These are phyloP conservation scores for Pezicula carpinea DNA, from an alignment of 2,329 filamentous ascomycete species.

Conservation along the genomic window DNA sequence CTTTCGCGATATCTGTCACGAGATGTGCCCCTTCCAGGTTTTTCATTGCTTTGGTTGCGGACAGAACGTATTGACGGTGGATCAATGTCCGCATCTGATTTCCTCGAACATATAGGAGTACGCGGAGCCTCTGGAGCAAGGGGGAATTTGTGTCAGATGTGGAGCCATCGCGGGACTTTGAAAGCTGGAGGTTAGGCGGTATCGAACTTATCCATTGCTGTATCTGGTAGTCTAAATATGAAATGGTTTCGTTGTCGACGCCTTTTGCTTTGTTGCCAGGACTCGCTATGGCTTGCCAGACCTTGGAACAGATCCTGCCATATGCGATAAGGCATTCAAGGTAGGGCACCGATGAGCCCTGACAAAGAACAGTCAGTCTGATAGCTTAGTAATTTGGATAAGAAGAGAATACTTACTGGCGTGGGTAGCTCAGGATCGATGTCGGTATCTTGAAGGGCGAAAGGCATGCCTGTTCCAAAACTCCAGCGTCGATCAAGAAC, in stretches of 20 bases:
- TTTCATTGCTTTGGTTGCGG: slow-evolving; percentile 74
- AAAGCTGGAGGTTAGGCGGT: slow-evolving; percentile 58
- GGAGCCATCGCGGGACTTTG: slow-evolving; percentile 33
- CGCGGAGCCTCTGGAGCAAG: slow-evolving; percentile 63
- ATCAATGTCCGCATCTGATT: slow-evolving; percentile 91
- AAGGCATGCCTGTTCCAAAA: slow-evolving; percentile 84
- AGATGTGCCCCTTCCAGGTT: slow-evolving; percentile 70
- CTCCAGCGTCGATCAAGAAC: slow-evolving; percentile 83
- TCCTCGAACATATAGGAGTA: slow-evolving; percentile 79
- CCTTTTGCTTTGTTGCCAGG: slow-evolving; percentile 55
- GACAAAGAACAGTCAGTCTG: slow-evolving; percentile 8
- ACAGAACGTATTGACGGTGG: slow-evolving; percentile 82
- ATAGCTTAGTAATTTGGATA: slow-evolving; percentile 13
- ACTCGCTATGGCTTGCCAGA: slow-evolving; percentile 77
- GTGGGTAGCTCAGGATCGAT: slow-evolving; percentile 76
- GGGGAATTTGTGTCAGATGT: slow-evolving; percentile 32
- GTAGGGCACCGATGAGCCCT: slow-evolving; percentile 48
- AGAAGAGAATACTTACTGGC: slow-evolving; percentile 55
- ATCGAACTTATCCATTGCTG: slow-evolving; percentile 81
- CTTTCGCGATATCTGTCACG: slow-evolving; percentile 69
- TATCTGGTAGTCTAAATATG: slow-evolving; percentile 76
- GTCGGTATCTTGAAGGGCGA: slow-evolving; percentile 78
- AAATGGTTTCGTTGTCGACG: slow-evolving; percentile 69
- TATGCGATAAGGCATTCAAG: slow-evolving; percentile 82
- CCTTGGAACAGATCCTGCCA: slow-evolving; percentile 75